Base-by-base conservation (phyloP, 148 eudicot species). In the Linanthus parryae region DNA sequence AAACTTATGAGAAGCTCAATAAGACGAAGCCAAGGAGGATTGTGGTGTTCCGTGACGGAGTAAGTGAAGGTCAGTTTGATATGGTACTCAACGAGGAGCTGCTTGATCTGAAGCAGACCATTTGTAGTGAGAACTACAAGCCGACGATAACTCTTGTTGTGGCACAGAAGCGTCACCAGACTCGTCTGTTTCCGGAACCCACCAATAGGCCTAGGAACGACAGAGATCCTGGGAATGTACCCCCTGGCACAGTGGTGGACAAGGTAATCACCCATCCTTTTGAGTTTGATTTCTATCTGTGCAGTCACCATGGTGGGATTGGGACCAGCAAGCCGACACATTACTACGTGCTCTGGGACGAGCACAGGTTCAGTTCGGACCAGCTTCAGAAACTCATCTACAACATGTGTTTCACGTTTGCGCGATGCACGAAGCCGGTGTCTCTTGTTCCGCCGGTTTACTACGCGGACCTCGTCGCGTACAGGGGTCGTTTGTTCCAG, bases 321-420 rank as follows among this genome's bases (percentile, higher is more conserved):
- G 83, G 83, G 25, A 78, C 83, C 0, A 78, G 83, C 60, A 78
- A 78, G 64, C 71, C 76, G 0, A 73, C 83, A 5, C 83, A 70
- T 48, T 78, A 78, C 47, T 57, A 67, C 40, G 73, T 60, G 9
- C 68, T 78, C 1, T 70, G 56, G 61, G 79, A 78, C 46, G 76
- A 73, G 48, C 70, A 73, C 34, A 39, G 22, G 0, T 70, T 78
- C 30, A 59, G 53, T 6, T 70, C 83, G 22, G 79, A 78, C 21
- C 35, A 49, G 51, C 4, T 73, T 46, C 79, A 73, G 71, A 60
- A 74, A 69, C 76, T 78, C 33, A 61, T 67, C 4, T 73, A 73
- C 23, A 44, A 78, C 52, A 24, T 78, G 71, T 73, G 79, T 44
- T 78, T 73, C 67, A 73, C 73, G 12, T 73, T 66, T 54, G 76